Evolutionary conservation across 1,139 yeast species (phyloP).

Genomic region (Saccharomyces hybrid): DNA sequence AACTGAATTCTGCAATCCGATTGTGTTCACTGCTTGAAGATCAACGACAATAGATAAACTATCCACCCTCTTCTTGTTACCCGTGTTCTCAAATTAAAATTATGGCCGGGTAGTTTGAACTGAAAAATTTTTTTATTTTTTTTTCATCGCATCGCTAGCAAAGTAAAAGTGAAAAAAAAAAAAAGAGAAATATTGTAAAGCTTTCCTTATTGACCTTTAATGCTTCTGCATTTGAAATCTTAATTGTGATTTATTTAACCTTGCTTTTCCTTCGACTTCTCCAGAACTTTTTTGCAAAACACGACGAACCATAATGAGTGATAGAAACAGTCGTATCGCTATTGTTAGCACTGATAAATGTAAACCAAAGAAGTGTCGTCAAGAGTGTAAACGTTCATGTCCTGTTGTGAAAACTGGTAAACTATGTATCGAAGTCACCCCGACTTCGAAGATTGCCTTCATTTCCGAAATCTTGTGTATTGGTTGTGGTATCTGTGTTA

Average conservation of each 20-base stretch:
- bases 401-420: slow-evolving; percentile 97
- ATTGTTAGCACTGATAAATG: slow-evolving; percentile 89
- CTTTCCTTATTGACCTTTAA: background rate
- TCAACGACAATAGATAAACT: background rate
- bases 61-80: background rate
- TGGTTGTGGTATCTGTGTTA: slow-evolving; percentile 99
- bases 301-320: slow-evolving; percentile 37
- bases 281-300: background rate
- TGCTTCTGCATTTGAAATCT: background rate
- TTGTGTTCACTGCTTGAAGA: background rate
- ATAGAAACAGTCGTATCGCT: slow-evolving; percentile 78
- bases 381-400: slow-evolving; percentile 93
- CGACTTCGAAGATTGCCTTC: slow-evolving; percentile 85
- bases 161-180: background rate
- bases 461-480: slow-evolving; percentile 93
- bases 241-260: background rate
- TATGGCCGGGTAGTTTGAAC: background rate
- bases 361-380: slow-evolving; percentile 96
- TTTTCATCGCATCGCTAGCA: slow-evolving; percentile 6
- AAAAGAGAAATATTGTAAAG: background rate
- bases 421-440: slow-evolving; percentile 91
- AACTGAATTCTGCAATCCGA: background rate
- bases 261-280: background rate
- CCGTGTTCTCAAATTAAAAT: background rate
- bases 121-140: slow-evolving; percentile 9